phyloP scores from a whole-genome alignment of 2,329 filamentous ascomycete genomes.

The Ascosphaera apis region DNA sequence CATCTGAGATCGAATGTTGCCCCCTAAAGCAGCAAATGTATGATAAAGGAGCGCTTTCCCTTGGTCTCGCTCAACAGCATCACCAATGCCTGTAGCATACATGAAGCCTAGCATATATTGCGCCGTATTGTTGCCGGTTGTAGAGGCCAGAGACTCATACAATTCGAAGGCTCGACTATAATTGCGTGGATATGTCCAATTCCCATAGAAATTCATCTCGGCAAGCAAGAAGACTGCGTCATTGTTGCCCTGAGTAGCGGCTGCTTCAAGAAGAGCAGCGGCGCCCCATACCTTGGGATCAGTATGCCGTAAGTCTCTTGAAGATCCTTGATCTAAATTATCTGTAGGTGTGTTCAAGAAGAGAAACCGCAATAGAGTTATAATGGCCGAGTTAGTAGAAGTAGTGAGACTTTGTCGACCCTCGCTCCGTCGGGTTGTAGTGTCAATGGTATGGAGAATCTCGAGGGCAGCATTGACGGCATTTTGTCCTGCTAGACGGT shows the following conservation, averaged over 20 bases:
- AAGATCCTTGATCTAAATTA: slow-evolving; percentile 17
- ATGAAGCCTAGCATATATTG: slow-evolving; percentile 92
- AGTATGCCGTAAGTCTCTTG: slow-evolving; percentile 13
- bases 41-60: slow-evolving; percentile 84
- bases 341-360: slow-evolving; percentile 37
- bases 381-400: slow-evolving; percentile 35
- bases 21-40: slow-evolving; percentile 69
- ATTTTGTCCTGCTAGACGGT: slow-evolving; percentile 6
- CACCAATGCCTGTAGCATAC: slow-evolving; percentile 79
- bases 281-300: slow-evolving; percentile 29
- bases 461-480: slow-evolving; percentile 6
- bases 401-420: slow-evolving; percentile 36
- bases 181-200: slow-evolving; percentile 67
- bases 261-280: slow-evolving; percentile 33
- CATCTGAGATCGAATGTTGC: slow-evolving; percentile 77
- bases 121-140: slow-evolving; percentile 71
- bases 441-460: slow-evolving; percentile 5
- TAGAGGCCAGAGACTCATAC: slow-evolving; percentile 54
- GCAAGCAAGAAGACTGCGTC: slow-evolving; percentile 79
- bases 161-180: slow-evolving; percentile 56
- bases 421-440: slow-evolving; percentile 8
- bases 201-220: slow-evolving; percentile 92
- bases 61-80: slow-evolving; percentile 61
- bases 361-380: slow-evolving; percentile 37
- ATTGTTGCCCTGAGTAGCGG: slow-evolving; percentile 32